Conservation (phyloP, 2,329 filamentous ascomycete genomes). For the Anthostomella pinea region DNA sequence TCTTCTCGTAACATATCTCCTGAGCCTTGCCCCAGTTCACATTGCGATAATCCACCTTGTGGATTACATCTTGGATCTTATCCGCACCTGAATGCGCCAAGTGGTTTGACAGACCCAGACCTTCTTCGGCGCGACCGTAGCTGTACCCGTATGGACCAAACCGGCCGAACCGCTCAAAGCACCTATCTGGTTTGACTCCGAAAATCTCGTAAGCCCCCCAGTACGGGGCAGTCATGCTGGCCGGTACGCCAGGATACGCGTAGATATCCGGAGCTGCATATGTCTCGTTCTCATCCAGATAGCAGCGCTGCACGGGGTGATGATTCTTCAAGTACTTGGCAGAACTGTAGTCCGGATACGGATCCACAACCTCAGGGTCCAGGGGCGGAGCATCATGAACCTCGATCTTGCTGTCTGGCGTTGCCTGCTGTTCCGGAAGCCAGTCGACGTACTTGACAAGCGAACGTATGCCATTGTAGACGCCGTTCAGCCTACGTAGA, state of each 20-base stretch:
- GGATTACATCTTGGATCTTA: slow-evolving; percentile 35
- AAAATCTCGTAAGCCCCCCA: slow-evolving; percentile 64
- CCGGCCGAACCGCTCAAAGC: slow-evolving; percentile 68
- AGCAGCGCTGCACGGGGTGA: slow-evolving; percentile 39
- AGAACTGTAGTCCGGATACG: slow-evolving; percentile 28
- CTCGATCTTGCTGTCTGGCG: slow-evolving; percentile 17
- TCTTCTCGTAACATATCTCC: slow-evolving; percentile 40
- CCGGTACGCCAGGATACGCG: slow-evolving; percentile 57
- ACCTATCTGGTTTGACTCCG: slow-evolving; percentile 61
- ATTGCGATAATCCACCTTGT: slow-evolving; percentile 36
- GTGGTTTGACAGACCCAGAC: slow-evolving; percentile 57
- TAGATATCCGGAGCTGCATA: slow-evolving; percentile 34
- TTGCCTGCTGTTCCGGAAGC: slow-evolving; percentile 26
- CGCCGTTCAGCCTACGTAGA: slow-evolving; percentile 25
- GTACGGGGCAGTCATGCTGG: slow-evolving; percentile 61
- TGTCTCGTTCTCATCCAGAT: slow-evolving; percentile 47
- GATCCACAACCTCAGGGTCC: slow-evolving; percentile 26
- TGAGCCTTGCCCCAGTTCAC: slow-evolving; percentile 35
- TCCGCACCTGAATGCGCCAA: slow-evolving; percentile 60
- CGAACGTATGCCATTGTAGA: slow-evolving; percentile 27
- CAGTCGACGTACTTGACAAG: slow-evolving; percentile 28
- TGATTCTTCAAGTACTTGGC: slow-evolving; percentile 26
- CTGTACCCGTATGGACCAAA: slow-evolving; percentile 67
- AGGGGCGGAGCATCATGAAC: slow-evolving; percentile 23
- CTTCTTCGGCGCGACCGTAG: slow-evolving; percentile 62